Evolutionary conservation across 305 asterid genomes (phyloP), one percentile per base, ranked within the genome.

Genomic region (Rubia peregrina): DNA sequence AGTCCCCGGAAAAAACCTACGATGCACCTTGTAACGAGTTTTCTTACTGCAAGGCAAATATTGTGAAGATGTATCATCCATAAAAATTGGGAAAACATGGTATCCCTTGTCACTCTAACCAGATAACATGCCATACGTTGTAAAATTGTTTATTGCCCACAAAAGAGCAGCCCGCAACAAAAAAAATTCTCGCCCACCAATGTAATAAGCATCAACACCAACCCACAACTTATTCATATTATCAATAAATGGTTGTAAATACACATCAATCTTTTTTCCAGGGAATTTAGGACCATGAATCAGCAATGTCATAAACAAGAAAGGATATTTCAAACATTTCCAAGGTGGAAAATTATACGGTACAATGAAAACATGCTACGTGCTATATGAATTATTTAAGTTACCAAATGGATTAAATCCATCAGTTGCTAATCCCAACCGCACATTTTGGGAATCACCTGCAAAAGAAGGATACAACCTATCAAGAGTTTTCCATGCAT

Each of bases 121-220:
- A 1, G 62, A 74, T 5, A 76, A 62, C 65, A 56, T 68, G 21
- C 67, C 75, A 46, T 71, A 71, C 19, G 75, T 63, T 0, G 76
- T 68, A 74, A 76, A 68, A 12, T 71, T 70, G 66, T 61, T 76
- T 0, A 70, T 71, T 0, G 71, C 73, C 76, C 73, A 71, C 9
- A 74, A 16, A 0, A 68, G 36, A 6, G 77, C 48, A 2, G 44
- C 78, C 57, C 65, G 69, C 70, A 33, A 19, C 19, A 11, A 1
- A 46, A 46, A 46, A 2, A 11, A 0, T 13, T 46, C 16, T 46
- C 17, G 53, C 8, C 53, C 16, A 8, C 16, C 2, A 71, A 69
- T 4, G 22, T 19, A 41, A 48, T 19, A 59, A 1, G 64, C 38
- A 5, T 59, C 40, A 19, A n/a, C 64, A 22, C 64, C 30, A 22